phyloP scores from a whole-genome alignment of 2,329 filamentous ascomycete species.

The Iodosphaeria phyllophila region DNA sequence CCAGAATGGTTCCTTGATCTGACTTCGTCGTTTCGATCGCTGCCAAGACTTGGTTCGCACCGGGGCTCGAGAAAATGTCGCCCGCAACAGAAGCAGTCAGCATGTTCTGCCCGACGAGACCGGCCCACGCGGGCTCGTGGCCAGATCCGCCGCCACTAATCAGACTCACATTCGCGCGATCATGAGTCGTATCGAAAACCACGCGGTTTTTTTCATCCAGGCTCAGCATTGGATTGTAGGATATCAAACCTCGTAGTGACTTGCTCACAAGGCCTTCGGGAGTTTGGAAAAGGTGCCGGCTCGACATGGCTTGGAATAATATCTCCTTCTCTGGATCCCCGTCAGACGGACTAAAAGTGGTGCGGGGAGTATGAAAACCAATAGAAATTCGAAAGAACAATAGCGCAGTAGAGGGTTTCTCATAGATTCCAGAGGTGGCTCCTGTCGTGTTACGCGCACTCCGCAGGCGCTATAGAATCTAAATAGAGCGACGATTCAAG shows the following conservation, averaged over 20 bases:
- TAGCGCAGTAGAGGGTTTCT: no score
- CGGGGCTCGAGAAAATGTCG: slow-evolving; percentile 45
- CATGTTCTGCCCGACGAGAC: slow-evolving; percentile 43
- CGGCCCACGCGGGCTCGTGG: slow-evolving; percentile 43
- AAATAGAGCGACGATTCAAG: no score
- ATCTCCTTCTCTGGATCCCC: no score
- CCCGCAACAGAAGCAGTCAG: slow-evolving; percentile 41
- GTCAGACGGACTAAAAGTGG: no score
- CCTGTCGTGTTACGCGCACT: no score
- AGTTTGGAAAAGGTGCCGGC: slow-evolving; percentile 31
- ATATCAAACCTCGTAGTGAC: slow-evolving; percentile 27
- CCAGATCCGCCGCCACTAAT: slow-evolving; percentile 37
- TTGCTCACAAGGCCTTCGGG: slow-evolving; percentile 34
- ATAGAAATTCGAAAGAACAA: no score
- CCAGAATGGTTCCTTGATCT: slow-evolving; percentile 34
- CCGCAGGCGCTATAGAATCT: no score
- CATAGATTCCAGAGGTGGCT: no score
- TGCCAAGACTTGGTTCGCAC: slow-evolving; percentile 41
- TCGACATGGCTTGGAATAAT: slow-evolving; percentile 22
- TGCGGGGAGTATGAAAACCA: no score
- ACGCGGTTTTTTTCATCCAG: slow-evolving; percentile 31
- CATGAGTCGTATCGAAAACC: slow-evolving; percentile 26
- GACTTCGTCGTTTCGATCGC: slow-evolving; percentile 36
- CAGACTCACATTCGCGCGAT: slow-evolving; percentile 26
- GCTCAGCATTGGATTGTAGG: slow-evolving; percentile 31